Percentiles rank a stretch among this genome's conserved stretches.
Evolutionary conservation across 495 filamentous ascomycete genomes (phyloP).

Genomic region (Glarea lozoyensis): DNA sequence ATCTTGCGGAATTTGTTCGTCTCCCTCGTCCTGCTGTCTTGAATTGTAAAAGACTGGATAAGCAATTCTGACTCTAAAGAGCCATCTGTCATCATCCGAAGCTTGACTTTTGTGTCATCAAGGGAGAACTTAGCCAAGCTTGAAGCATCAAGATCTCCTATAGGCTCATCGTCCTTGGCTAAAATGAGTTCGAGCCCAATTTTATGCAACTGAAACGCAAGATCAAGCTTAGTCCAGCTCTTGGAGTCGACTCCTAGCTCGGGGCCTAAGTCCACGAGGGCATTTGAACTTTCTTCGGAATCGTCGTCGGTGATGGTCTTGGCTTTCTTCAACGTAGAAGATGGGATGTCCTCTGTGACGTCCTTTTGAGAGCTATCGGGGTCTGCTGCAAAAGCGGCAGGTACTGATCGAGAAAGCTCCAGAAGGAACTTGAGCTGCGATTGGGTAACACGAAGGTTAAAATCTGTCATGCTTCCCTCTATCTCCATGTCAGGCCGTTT

Average conservation of each 20-base stretch:
- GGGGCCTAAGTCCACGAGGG: slow-evolving; percentile 48
- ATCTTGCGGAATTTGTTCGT: slow-evolving; percentile 96
- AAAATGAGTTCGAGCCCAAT: slow-evolving; percentile 84
- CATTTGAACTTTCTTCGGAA: slow-evolving; percentile 26
- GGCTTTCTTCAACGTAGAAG: slow-evolving; percentile 34
- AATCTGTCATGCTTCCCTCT: slow-evolving; percentile 80
- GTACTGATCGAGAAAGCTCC: slow-evolving; percentile 75
- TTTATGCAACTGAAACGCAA: slow-evolving; percentile 81
- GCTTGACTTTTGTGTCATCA: slow-evolving; percentile 82
- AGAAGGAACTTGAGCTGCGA: slow-evolving; percentile 83
- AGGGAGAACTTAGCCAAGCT: slow-evolving; percentile 91
- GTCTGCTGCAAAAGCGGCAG: slow-evolving; percentile 76
- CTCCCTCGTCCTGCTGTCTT: slow-evolving; percentile 75
- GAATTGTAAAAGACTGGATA: slow-evolving; percentile 90
- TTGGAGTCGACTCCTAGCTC: slow-evolving; percentile 55
- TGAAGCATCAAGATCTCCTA: slow-evolving; percentile 66
- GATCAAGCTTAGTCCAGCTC: slow-evolving; percentile 87
- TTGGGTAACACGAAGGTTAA: slow-evolving; percentile 84
- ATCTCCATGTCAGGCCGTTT: slow-evolving; percentile 88
- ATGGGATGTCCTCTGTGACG: slow-evolving; percentile 54
- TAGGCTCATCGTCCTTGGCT: slow-evolving; percentile 60
- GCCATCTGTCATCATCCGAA: slow-evolving; percentile 89
- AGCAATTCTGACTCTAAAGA: slow-evolving; percentile 89
- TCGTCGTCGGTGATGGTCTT: slow-evolving; percentile 13
- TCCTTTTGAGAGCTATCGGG: slow-evolving; percentile 43